Base-by-base conservation (phyloP, 345 rosid genomes). In the Diplotaxis tenuifolia region DNA sequence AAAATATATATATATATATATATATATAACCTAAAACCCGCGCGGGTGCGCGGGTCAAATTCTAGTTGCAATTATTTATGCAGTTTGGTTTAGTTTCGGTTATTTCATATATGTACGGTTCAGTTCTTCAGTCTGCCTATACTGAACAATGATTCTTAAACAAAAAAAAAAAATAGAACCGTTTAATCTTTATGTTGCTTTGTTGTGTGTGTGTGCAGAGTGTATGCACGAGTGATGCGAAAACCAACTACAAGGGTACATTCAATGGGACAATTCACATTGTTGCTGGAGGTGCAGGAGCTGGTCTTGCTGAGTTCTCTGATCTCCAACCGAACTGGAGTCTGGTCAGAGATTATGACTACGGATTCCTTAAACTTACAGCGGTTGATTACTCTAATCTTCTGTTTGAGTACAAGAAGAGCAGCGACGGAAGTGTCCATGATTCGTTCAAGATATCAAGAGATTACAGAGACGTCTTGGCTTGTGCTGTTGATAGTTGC, bases 201-300 rank as follows among this genome's bases (percentile, higher is more conserved):
- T 42, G 18, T 15, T 45, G 7, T 45, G 50, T 42, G 18, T 42
- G 50, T 42, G 42, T 76, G 20, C 82, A 89, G 96, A 84, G 86
- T 77, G 67, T 71, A 11, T 86, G 96, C 81, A 82, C 83, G 6
- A 82, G 47, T 53, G 12, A 82, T 65, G 96, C 88, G 85, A 82
- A 82, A 65, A 66, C n/a, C 5, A 25, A 68, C 60, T 88, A 85
- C 34, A 83, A 80, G 29, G 91, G 93, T 57, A 11, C 61, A 2
- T 20, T 83, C 25, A 88, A 85, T 29, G 93, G 96, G 1, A 90
- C 96, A 1, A 88, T 90, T 45, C 89, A 88, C 55, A 66, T 90
- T 20, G 93, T 85, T 57, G 91, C 88, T 7, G 96, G 96, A 40
- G 93, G 93, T 6, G 96, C 79, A 57, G 96, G 96, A 69, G 86